These are phyloP conservation scores for Ophiostoma ips DNA, from an alignment of 2,329 filamentous ascomycete genomes.

Conservation along the genomic window DNA sequence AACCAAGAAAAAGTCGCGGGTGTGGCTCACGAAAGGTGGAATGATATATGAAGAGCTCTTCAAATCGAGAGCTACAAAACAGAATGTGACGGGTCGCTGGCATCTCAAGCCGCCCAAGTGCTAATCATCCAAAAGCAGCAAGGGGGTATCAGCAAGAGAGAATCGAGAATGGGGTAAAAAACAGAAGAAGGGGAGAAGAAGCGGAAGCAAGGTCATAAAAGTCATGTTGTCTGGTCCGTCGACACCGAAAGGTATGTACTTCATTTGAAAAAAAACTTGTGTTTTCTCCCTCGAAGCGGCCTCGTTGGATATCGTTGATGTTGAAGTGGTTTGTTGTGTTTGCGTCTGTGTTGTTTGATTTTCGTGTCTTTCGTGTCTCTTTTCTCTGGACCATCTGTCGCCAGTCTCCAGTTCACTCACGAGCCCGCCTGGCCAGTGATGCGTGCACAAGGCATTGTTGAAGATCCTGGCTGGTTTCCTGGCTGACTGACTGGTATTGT, in stretches of 20 bases:
- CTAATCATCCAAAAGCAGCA: background rate
- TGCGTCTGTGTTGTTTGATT: too few species aligned
- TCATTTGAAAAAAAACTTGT: slow-evolving; percentile 1
- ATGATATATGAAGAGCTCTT: background rate
- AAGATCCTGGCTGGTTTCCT: too few species aligned
- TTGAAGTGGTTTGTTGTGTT: background rate
- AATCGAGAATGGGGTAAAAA: slow-evolving; percentile 13
- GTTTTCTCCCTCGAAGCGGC: too few species aligned
- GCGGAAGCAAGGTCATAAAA: background rate
- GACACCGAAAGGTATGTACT: background rate
- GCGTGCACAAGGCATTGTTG: too few species aligned
- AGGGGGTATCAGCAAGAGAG: background rate
- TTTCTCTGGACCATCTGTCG: too few species aligned
- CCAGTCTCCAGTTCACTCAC: too few species aligned
- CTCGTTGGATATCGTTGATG: background rate
- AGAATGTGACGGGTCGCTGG: background rate
- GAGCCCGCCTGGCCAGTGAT: too few species aligned
- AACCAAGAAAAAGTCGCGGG: background rate
- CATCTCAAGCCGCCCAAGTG: background rate
- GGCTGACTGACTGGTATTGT: too few species aligned
- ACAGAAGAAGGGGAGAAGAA: slow-evolving; percentile 19
- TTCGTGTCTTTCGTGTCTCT: too few species aligned
- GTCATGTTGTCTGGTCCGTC: background rate
- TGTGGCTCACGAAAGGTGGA: background rate
- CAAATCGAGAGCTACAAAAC: background rate